phyloP scores from a whole-genome alignment of 805 yeast genomes.

The Yarrowia yakushimensis region DNA sequence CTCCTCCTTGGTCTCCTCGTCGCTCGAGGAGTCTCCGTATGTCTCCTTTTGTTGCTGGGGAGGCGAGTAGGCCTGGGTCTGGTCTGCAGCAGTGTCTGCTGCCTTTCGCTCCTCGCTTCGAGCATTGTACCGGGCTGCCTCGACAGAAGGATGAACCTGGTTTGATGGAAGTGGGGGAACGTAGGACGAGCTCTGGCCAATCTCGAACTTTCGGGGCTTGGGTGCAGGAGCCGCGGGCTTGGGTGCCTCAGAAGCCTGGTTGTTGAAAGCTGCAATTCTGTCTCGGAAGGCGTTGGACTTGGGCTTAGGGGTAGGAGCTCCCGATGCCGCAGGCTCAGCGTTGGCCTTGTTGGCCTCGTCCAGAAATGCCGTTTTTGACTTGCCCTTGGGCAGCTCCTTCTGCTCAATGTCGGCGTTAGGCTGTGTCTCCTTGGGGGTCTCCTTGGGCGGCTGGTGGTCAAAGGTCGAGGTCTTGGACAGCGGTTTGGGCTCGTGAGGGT shows the following conservation, averaged over 20 bases:
- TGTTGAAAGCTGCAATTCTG: conserved; percentile 49
- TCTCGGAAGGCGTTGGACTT: conserved; percentile 42
- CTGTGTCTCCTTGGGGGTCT: conserved; percentile 23
- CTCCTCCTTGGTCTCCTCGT: conserved; percentile 30
- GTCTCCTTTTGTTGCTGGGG: conserved; percentile 35
- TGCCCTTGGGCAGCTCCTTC: conserved; percentile 28
- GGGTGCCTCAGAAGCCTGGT: conserved; percentile 33
- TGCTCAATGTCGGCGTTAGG: conserved; percentile 29
- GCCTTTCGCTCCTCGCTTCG: conserved; percentile 22
- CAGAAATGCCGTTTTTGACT: conserved; percentile 28
- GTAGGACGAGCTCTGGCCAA: conserved; percentile 58
- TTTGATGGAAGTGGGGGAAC: conserved; percentile 44
- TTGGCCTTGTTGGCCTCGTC: conserved; percentile 28
- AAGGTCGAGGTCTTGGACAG: conserved; percentile 21
- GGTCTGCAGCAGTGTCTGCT: conserved; percentile 27
- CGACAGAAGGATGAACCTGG: conserved; percentile 23
- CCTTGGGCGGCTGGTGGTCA: conserved; percentile 26
- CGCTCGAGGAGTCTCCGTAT: conserved; percentile 30
- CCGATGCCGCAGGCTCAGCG: not conserved
- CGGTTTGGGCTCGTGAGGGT: conserved; percentile 5
- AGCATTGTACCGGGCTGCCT: conserved; percentile 22
- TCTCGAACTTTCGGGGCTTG: conserved; percentile 43
- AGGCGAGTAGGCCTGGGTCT: conserved; percentile 32
- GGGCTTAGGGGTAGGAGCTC: conserved; percentile 22
- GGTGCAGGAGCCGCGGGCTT: conserved; percentile 44